Evolutionary conservation across 148 eudicot species (phyloP), one percentile per base, ranked within the genome.

Genomic region (Silene conica): DNA sequence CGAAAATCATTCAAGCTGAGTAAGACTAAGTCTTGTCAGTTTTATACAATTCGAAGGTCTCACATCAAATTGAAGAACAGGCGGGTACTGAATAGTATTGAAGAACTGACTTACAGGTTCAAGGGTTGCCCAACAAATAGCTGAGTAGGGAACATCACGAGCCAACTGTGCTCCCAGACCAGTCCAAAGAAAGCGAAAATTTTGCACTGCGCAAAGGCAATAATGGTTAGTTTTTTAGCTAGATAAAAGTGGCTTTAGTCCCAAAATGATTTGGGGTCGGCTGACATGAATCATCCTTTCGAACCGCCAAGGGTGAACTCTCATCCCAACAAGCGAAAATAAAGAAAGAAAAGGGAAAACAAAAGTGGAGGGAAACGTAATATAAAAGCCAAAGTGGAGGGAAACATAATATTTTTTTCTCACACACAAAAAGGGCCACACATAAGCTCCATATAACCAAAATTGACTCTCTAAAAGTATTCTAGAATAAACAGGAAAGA

Each of bases 121-220:
- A 72, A 92, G 90, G 52, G 93, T 95, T 45, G 94, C 76, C 99
- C 99, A 95, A 74, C 96, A 91, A 57, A 94, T 94, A 68, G 97
- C 97, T 59, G 98, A 94, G 78, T 83, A 94, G 68, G 99, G 99
- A 75, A 95, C 99, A 80, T 95, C 99, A 52, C 99, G 97, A 70
- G 99, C 99, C 89, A 95, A 97, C 73, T 95, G 99, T 57, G 99
- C 90, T 75, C 99, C 96, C 54, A 95, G 92, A 76, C 99, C 99
- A 54, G 94, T 90, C 99, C 97, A 95, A 38, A 95, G 80, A 63
- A 78, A 78, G 55, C 99, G 97, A 52, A 72, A 88, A 80, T 77
- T 84, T 81, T 85, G 91, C 83, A 87, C 99, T 95, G 91, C 46
- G 72, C 72, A 64, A 65, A 67, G 56, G 50, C 45, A 60, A 46